Percentiles rank a stretch among this genome's conserved stretches.
Evolutionary conservation across 164 flowering plant genomes (phyloP).

Genomic region (Brasenia schreberi): DNA sequence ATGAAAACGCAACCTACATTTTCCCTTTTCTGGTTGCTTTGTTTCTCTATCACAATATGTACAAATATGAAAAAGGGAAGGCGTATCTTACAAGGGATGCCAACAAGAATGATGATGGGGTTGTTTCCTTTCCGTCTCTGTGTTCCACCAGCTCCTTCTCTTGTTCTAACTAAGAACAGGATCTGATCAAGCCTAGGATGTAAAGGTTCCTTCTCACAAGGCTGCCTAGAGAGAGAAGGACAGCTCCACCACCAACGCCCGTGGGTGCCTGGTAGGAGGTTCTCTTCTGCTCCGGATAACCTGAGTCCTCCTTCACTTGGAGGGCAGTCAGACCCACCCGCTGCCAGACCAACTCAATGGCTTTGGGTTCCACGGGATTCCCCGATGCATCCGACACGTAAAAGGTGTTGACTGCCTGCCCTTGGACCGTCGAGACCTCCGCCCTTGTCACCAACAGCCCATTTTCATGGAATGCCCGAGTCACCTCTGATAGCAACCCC

Average conservation of each 20-base stretch:
- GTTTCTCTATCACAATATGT: too few relatives aligned
- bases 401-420: constrained; percentile 45
- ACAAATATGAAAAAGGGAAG: too few relatives aligned
- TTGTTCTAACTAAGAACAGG: constrained; percentile 33
- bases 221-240: constrained; percentile 70
- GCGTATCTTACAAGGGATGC: too few relatives aligned
- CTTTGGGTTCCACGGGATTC: constrained; percentile 36
- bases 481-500: constrained; percentile 75
- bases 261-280: constrained; percentile 11
- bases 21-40: too few relatives aligned
- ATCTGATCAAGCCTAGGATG: constrained; percentile 77
- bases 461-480: constrained; percentile 81
- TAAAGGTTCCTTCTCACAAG: constrained; percentile 71
- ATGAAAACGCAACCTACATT: too few relatives aligned
- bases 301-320: constrained; percentile 63
- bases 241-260: constrained; percentile 49
- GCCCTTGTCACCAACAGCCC: constrained; percentile 83
- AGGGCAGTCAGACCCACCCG: constrained; percentile 47
- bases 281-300: constrained; percentile 17
- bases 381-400: constrained; percentile 69
- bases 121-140: too few relatives aligned
- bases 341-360: constrained; percentile 50
- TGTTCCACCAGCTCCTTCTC: too few relatives aligned
- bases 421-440: constrained; percentile 58
- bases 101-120: too few relatives aligned